phyloP scores from a whole-genome alignment of 2,329 filamentous ascomycete genomes.

The Teratosphaeria viscida region DNA sequence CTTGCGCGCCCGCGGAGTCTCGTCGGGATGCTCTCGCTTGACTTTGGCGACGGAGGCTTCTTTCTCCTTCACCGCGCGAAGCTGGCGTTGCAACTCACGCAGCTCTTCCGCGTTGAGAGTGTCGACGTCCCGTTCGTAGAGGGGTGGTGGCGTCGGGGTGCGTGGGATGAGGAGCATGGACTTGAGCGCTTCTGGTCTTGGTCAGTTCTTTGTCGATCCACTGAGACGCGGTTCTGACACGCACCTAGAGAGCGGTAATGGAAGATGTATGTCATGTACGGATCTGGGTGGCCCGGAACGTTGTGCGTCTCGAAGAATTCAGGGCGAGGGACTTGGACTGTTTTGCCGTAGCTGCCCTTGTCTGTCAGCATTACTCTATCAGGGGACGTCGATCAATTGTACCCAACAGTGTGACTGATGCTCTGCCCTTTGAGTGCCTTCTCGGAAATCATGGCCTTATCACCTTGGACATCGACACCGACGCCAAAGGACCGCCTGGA shows the following conservation, averaged over 20 bases:
- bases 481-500: neutral
- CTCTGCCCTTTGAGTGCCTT: neutral
- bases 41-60: constrained; percentile 3
- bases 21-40: constrained; percentile 11
- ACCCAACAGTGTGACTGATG: neutral
- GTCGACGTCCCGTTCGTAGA: constrained; percentile 10
- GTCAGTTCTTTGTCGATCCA: neutral
- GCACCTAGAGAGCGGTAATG: constrained; percentile 11
- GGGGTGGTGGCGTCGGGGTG: constrained; percentile 5
- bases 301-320: neutral
- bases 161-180: constrained; percentile 14
- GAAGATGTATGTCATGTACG: constrained; percentile 11
- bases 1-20: constrained; percentile 10
- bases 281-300: neutral
- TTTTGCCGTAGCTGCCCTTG: neutral
- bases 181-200: constrained; percentile 9
- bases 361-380: neutral
- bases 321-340: neutral
- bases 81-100: constrained; percentile 6
- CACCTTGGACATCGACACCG: neutral
- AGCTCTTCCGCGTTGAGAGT: constrained; percentile 7
- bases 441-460: neutral
- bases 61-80: neutral
- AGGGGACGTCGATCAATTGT: neutral
- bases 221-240: neutral